A percentile compares a stretch with the other conserved stretches of the same genome.
Conservation (phyloP, 768 basidiomycete genomes). For the Rhodotorula paludigena region DNA sequence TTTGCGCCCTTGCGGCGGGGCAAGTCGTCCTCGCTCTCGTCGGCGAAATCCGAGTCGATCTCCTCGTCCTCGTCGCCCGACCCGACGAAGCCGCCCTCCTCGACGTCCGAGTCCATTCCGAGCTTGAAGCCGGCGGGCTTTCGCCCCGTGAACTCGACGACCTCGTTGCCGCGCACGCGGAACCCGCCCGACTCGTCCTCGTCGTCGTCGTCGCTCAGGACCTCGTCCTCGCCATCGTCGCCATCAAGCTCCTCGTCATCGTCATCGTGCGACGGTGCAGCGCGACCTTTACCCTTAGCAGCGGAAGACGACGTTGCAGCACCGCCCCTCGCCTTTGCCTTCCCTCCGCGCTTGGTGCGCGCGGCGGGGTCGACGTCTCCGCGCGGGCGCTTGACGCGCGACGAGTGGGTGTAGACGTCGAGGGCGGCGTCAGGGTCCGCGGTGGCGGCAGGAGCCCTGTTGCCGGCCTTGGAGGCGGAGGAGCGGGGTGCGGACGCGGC, state of each 20-base stretch:
- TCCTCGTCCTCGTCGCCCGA: constrained; percentile 73
- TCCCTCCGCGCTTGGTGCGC: not conserved
- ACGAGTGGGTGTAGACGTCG: constrained; percentile 29
- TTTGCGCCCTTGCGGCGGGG: constrained; percentile 58
- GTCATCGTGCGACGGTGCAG: constrained; percentile 45
- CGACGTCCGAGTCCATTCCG: constrained; percentile 45
- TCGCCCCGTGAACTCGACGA: constrained; percentile 37
- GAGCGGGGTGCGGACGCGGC: not conserved
- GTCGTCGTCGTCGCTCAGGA: constrained; percentile 49
- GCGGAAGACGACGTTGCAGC: constrained; percentile 51
- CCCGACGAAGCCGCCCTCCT: constrained; percentile 45
- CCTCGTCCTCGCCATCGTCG: constrained; percentile 52
- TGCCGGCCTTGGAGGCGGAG: not conserved
- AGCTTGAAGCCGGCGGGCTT: constrained; percentile 47
- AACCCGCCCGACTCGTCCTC: constrained; percentile 46
- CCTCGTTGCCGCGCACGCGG: constrained; percentile 17
- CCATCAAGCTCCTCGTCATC: constrained; percentile 52
- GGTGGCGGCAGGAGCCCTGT: not conserved
- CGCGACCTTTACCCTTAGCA: constrained; percentile 17
- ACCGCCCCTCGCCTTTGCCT: constrained; percentile 12
- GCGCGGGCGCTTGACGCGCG: constrained; percentile 4
- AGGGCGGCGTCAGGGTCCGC: not conserved
- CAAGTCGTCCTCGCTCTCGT: constrained; percentile 62
- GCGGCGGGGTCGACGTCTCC: constrained; percentile 37
- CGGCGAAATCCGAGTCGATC: constrained; percentile 72